Evolutionary conservation across 768 basidiomycete species (phyloP).

Genomic region (Fistulinella prunicolor): DNA sequence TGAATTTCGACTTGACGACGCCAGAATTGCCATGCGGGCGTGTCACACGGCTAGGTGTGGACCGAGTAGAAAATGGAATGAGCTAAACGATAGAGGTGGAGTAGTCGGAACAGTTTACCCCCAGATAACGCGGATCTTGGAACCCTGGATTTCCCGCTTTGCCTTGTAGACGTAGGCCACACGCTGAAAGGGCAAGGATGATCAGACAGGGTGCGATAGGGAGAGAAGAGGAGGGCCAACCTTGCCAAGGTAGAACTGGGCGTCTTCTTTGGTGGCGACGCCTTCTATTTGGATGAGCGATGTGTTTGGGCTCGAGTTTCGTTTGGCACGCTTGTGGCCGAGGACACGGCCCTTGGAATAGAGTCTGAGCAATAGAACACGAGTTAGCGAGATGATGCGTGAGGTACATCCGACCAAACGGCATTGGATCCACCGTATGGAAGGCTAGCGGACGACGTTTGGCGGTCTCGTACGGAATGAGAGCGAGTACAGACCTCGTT

Average conservation of each 20-base stretch:
- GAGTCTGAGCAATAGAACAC: slow-evolving; percentile 52
- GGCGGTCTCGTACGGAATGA: not conserved
- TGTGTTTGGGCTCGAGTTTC: slow-evolving; percentile 94
- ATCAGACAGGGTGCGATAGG: not conserved
- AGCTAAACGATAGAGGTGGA: not conserved
- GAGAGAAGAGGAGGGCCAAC: slow-evolving; percentile 41
- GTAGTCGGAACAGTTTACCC: slow-evolving; percentile 55
- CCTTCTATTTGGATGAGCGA: slow-evolving; percentile 97
- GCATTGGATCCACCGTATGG: slow-evolving; percentile 15
- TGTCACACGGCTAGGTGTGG: slow-evolving; percentile 70
- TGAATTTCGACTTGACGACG: slow-evolving; percentile 97
- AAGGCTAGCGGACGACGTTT: not conserved
- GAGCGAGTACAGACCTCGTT: slow-evolving; percentile 60
- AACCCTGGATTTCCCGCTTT: slow-evolving; percentile 90
- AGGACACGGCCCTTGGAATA: slow-evolving; percentile 96
- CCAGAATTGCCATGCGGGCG: slow-evolving; percentile 93
- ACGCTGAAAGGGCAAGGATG: slow-evolving; percentile 49
- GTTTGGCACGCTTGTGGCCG: slow-evolving; percentile 98
- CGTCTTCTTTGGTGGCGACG: slow-evolving; percentile 88
- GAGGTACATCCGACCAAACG: slow-evolving; percentile 12
- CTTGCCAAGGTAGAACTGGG: slow-evolving; percentile 98
- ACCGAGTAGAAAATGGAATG: not conserved
- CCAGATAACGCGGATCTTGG: slow-evolving; percentile 98
- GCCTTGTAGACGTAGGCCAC: slow-evolving; percentile 98
- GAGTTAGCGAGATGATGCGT: not conserved